Evolutionary conservation across 2,329 filamentous ascomycete species (phyloP), one percentile per base, ranked within the genome.

Genomic region (Davidsoniella neocaledoniae): DNA sequence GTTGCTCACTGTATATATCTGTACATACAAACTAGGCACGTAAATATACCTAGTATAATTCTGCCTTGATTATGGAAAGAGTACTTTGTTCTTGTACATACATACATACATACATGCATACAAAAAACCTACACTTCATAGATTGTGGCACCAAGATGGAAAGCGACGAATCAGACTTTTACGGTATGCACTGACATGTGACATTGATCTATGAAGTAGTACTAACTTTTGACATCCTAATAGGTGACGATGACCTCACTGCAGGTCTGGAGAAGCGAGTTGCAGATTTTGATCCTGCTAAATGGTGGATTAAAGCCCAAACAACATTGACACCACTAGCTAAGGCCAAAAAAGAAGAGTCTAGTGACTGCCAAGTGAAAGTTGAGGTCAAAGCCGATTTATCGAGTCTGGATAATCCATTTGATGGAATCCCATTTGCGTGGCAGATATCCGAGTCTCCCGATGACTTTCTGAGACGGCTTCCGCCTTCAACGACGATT

Each of bases 391-490:
- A 17, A 38, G 17, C n/a, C 1, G 40, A 38, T n/a, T 5, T 12
- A 33, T 21, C 19, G 21, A 61, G 60, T 23, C 62, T 74, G 2
- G 70, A 76, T 63, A 83, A 85, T 58, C 70, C 71, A 1, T 78
- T 77, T 55, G 69, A 75, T 51, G 75, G 73, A 33, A 52, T 69
- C 1, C 48, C 61, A 3, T 69, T 68, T 54, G 78, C 74, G 23
- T 78, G 80, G 68, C 81, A 82, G 60, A 67, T 79, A 25, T 66
- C 66, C 1, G 83, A 88, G 59, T 73, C 72, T 0, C 64, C 83
- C 1, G 63, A 74, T 6, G 70, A 73, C 1, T 93, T 94, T 57
- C 63, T 91, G 2, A 53, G 64, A 7, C 77, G 85, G 7, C 67
- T 88, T 0, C 81, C 81, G 0, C 83, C 86, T 0, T 71, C 72